These are phyloP conservation scores for Anacardium occidentale DNA, from an alignment of 345 rosid species.

Conservation along the genomic window DNA sequence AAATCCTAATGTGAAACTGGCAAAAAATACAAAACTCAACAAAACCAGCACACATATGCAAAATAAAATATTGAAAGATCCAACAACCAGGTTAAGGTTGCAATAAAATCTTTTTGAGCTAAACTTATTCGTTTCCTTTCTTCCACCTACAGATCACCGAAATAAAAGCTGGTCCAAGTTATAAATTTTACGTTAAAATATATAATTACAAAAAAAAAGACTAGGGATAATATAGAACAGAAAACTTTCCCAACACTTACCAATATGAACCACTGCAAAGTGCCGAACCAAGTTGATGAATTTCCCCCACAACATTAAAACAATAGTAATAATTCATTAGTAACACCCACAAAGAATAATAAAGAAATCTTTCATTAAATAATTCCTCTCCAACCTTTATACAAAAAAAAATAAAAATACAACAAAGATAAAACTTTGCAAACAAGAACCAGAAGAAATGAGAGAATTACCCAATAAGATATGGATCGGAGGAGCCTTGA, in stretches of 20 bases:
- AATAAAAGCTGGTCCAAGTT: not conserved
- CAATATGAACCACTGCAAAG: constrained; percentile 14
- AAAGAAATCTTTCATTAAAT: not conserved
- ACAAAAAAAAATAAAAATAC: not conserved
- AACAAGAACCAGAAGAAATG: not conserved
- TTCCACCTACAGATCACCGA: not conserved
- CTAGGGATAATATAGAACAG: not conserved
- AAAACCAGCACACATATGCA: constrained; percentile 13
- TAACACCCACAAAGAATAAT: not conserved
- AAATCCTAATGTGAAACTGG: not conserved
- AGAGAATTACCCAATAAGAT: constrained; percentile 62
- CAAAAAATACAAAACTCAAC: constrained; percentile 9
- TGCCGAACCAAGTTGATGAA: not conserved
- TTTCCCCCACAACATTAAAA: constrained; percentile 7
- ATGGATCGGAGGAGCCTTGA: constrained; percentile 84
- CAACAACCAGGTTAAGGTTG: not conserved
- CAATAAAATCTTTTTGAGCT: not conserved
- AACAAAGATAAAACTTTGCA: not conserved
- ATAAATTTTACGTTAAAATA: not conserved
- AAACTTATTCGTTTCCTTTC: not conserved
- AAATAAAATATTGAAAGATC: constrained; percentile 21
- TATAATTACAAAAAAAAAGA: not conserved
- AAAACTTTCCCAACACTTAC: not conserved
- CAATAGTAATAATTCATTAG: not conserved
- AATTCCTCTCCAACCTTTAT: not conserved